Percentiles rank a stretch among this genome's conserved stretches.
phyloP scores from a whole-genome alignment of 1,284 basidiomycete species.

The Ustilago hordei region DNA sequence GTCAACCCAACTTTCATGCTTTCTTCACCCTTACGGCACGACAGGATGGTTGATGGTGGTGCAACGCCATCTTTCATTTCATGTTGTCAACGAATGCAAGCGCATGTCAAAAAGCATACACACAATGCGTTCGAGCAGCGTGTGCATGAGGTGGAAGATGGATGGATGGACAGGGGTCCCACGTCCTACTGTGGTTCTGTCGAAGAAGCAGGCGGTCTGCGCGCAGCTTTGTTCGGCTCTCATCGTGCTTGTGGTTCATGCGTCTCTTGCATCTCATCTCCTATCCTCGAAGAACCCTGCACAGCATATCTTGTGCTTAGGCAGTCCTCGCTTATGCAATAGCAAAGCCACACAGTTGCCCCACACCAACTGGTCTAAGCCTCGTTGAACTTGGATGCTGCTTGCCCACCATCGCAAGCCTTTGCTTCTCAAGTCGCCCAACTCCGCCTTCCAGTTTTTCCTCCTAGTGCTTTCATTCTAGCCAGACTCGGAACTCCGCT shows the following conservation, averaged over 20 bases:
- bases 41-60: conserved; percentile 2
- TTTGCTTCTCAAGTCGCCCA: conserved; percentile 8
- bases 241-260: conserved; percentile 6
- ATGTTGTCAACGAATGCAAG: conserved; percentile 1
- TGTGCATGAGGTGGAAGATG: conserved; percentile 8
- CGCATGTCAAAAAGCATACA: not conserved
- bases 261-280: conserved; percentile 4
- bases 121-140: not conserved
- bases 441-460: not conserved
- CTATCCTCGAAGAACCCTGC: not conserved
- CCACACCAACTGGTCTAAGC: not conserved
- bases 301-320: not conserved
- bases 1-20: not conserved
- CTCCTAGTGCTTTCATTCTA: conserved; percentile 2
- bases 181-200: not conserved
- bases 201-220: not conserved
- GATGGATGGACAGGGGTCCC: conserved; percentile 7
- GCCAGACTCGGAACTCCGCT: conserved; percentile 13
- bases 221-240: not conserved
- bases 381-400: not conserved
- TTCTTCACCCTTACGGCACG: not conserved
- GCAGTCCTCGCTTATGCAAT: not conserved
- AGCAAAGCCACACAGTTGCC: conserved; percentile 3
- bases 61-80: not conserved
- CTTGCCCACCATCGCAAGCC: not conserved